Evolutionary conservation across 768 basidiomycete genomes (phyloP), one percentile per base, ranked within the genome.

Genomic region (Fomitopsis serialis): DNA sequence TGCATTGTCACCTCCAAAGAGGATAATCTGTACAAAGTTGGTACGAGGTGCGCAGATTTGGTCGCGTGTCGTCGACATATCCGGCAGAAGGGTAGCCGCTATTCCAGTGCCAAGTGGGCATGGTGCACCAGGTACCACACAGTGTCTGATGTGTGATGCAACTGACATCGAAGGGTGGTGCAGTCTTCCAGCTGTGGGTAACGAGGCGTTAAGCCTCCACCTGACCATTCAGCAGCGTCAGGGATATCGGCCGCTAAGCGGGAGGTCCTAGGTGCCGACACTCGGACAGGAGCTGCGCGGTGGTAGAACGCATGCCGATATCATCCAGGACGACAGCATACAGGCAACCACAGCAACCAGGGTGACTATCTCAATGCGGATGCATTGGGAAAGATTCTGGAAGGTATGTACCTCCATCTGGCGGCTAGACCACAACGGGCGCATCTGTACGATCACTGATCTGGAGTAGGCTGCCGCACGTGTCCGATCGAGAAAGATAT

Each of bases 401-500:
- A 32, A 32, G 29, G 6, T 11, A 32, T 5, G 29, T 6, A 32
- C 29, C 23, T 29, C 42, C 42, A 44, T 21, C 6, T 15, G 44
- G 23, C 22, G 22, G 42, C 44, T 45, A 45, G 44, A 25, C 44
- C 7, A 17, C 15, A 45, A 45, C 21, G 10, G 44, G 44, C 21
- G n/a, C 15, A 40, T 40, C 37, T 15, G 37, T 40, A 19, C 37
- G 37, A 40, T 49, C 32, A 10, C 10, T 10, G 46, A 48, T 48
- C 27, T n/a, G 22, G 40, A 27, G 44, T 23, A 27, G 9, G 29
- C 25, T 13, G 5, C 23, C 11, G 36, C 53, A 54, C 53, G 46
- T 50, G 53, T 35, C 35, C 27, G 46, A 54, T 54, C 32, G 22
- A 43, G 15, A 54, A 7, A 27, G 54, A 58, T 61, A 61, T 58